Percentiles rank a stretch among this genome's conserved stretches.
Evolutionary conservation across 163 green algal species (phyloP).

Genomic region (Botryococcus braunii): DNA sequence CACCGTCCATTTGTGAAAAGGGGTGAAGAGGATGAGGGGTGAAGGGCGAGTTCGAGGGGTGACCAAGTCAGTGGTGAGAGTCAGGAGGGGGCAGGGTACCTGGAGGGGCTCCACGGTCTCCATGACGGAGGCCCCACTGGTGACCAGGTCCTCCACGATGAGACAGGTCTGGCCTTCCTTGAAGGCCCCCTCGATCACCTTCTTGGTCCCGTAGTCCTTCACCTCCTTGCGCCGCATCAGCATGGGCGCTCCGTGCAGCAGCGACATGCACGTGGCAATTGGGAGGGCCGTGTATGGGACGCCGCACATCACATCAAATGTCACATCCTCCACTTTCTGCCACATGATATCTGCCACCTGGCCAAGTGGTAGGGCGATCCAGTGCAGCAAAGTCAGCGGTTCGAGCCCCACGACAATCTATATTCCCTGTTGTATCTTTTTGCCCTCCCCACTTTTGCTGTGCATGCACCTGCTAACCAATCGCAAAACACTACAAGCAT

Average conservation of each 20-base stretch:
- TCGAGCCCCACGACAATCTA: too few species aligned
- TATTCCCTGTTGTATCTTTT: too few species aligned
- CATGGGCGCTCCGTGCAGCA: slow-evolving; percentile 87
- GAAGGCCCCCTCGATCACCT: slow-evolving; percentile 91
- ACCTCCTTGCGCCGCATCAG: slow-evolving; percentile 96
- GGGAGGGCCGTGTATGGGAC: slow-evolving; percentile 99
- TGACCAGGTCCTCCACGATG: slow-evolving; percentile 98
- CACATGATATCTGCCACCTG: slow-evolving; percentile 88
- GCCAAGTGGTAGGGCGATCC: too few species aligned
- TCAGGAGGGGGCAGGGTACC: slow-evolving; percentile 7
- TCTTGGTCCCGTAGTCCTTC: slow-evolving; percentile 99
- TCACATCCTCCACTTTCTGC: slow-evolving; percentile 44
- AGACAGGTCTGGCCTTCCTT: slow-evolving; percentile 80
- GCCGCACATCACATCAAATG: slow-evolving; percentile 96
- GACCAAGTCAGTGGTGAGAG: too few species aligned
- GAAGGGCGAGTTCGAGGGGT: too few species aligned
- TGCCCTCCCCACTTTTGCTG: too few species aligned
- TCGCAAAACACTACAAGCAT: too few species aligned
- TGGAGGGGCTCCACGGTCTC: slow-evolving; percentile 92
- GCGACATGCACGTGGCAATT: slow-evolving; percentile 94
- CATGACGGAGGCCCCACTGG: slow-evolving; percentile 87
- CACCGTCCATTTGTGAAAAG: too few species aligned
- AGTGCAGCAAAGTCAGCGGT: too few species aligned
- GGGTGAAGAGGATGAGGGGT: too few species aligned
- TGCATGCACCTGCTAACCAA: too few species aligned